phyloP scores from a whole-genome alignment of 2,329 filamentous ascomycete genomes.

The Colletotrichum nymphaeae region DNA sequence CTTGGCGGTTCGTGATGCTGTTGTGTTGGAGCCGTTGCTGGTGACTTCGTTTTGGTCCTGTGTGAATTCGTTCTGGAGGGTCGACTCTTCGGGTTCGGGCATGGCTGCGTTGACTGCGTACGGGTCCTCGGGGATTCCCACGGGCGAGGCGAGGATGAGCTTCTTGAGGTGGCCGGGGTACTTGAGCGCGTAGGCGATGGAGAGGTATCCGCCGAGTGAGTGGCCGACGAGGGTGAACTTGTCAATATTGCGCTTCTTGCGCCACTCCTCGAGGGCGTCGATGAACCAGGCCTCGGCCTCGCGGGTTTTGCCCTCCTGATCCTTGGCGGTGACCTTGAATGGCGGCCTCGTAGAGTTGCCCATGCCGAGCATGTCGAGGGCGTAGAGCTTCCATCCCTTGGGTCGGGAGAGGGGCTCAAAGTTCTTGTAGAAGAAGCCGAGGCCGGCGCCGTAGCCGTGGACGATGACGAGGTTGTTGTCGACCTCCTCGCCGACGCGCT shows the following conservation, averaged over 20 bases:
- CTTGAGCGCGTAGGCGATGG: constrained; percentile 94
- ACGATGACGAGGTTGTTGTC: constrained; percentile 94
- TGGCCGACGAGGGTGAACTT: constrained; percentile 94
- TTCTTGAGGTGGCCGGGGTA: constrained; percentile 96
- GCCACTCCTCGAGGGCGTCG: constrained; percentile 96
- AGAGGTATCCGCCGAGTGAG: constrained; percentile 93
- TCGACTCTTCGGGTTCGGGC: constrained; percentile 80
- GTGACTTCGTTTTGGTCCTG: constrained; percentile 74
- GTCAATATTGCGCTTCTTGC: constrained; percentile 87
- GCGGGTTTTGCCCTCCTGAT: constrained; percentile 80
- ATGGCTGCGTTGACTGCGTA: constrained; percentile 85
- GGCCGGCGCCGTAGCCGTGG: constrained; percentile 94
- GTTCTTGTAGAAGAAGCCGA: constrained; percentile 99
- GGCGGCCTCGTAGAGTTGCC: constrained; percentile 42
- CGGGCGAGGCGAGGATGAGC: constrained; percentile 92
- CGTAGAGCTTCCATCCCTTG: constrained; percentile 88
- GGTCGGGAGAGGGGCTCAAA: constrained; percentile 87
- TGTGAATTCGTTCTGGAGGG: constrained; percentile 80
- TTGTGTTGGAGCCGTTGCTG: constrained; percentile 49
- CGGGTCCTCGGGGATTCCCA: constrained; percentile 94
- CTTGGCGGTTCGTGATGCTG: constrained; percentile 43
- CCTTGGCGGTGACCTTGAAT: constrained; percentile 84
- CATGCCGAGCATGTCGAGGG: constrained; percentile 55
- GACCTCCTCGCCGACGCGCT: constrained; percentile 80
- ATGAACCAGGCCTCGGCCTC: constrained; percentile 98